A percentile compares a stretch with the other conserved stretches of the same genome.
Evolutionary conservation across 495 filamentous ascomycete genomes (phyloP).

Genomic region (Immersiella caudata): DNA sequence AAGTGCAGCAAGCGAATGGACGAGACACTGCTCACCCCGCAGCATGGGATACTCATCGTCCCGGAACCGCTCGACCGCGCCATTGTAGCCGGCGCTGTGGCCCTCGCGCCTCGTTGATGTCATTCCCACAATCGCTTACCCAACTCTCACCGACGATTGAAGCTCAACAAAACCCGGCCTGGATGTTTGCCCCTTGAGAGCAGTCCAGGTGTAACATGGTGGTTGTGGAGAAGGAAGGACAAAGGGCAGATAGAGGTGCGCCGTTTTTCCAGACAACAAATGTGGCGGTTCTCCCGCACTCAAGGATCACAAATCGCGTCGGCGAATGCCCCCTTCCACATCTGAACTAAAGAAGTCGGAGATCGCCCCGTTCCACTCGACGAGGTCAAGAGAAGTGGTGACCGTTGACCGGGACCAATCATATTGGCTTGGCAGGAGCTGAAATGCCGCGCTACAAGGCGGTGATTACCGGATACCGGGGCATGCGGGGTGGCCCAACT

Average conservation of each 20-base stretch:
- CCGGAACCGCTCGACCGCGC: conserved; percentile 68
- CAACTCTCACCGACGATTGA: not conserved
- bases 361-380: conserved; percentile 46
- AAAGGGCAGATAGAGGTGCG: not conserved
- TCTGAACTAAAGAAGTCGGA: conserved; percentile 32
- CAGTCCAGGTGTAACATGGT: conserved; percentile 5
- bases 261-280: not conserved
- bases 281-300: conserved; percentile 7
- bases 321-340: conserved; percentile 1
- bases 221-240: not conserved
- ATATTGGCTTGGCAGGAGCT: not conserved
- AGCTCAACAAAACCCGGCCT: not conserved
- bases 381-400: not conserved
- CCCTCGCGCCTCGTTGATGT: not conserved
- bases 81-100: conserved; percentile 57
- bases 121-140: not conserved
- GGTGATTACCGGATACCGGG: too few relatives aligned
- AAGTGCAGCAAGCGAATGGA: not conserved
- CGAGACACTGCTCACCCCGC: conserved; percentile 55
- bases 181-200: not conserved
- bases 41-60: conserved; percentile 80
- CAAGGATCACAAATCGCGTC: not conserved
- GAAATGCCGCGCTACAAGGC: not conserved
- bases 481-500: too few relatives aligned
- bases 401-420: not conserved